Evolutionary conservation across 331 rosid genomes (phyloP).

Genomic region (Telfairia occidentalis): DNA sequence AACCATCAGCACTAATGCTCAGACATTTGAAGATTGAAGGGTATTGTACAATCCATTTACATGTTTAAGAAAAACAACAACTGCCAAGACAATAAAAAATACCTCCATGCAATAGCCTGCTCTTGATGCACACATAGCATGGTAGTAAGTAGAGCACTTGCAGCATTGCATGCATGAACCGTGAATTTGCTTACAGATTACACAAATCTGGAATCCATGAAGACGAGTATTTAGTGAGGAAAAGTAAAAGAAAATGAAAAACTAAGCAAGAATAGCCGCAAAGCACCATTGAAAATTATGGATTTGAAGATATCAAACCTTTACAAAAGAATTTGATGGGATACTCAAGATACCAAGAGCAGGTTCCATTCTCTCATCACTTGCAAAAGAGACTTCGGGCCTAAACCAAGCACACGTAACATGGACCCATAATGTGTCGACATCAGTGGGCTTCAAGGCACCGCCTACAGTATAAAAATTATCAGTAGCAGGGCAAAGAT

Average conservation of each 20-base stretch:
- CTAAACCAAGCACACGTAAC: constrained; percentile 99
- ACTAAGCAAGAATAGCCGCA: not conserved
- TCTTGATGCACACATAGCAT: constrained; percentile 99
- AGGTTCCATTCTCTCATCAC: constrained; percentile 98
- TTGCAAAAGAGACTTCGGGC: constrained; percentile 94
- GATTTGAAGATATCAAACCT: constrained; percentile 54
- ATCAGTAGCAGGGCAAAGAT: constrained; percentile 17
- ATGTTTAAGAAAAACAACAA: not conserved
- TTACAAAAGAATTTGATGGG: constrained; percentile 96
- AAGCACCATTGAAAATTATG: not conserved
- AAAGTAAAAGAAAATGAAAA: not conserved
- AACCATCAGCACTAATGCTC: not conserved
- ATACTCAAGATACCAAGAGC: constrained; percentile 95
- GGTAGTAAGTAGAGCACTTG: constrained; percentile 98
- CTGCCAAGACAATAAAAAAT: constrained; percentile 8
- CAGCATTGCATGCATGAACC: constrained; percentile 98
- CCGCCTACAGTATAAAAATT: constrained; percentile 49
- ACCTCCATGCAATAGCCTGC: constrained; percentile 99
- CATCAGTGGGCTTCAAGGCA: constrained; percentile 94
- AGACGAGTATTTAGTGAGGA: not conserved
- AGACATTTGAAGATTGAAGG: not conserved
- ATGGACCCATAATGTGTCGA: constrained; percentile 90
- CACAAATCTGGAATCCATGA: constrained; percentile 77
- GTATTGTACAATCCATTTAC: not conserved
- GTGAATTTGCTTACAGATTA: constrained; percentile 92